Evolutionary conservation across 2,329 filamentous ascomycete species (phyloP).

Genomic region (Knoxdaviesia proteae): DNA sequence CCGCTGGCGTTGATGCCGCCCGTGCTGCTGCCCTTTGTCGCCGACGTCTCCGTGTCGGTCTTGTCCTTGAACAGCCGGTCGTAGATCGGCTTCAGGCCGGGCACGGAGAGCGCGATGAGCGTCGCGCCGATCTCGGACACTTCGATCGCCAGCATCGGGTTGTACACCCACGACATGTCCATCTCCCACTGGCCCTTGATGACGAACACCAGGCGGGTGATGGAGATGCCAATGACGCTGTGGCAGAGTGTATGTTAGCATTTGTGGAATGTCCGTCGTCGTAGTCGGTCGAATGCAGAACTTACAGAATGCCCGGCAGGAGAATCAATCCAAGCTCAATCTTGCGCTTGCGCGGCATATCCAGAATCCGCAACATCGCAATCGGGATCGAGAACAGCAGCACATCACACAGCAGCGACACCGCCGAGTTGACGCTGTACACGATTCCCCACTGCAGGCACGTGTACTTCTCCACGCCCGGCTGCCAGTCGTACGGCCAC

Average conservation of each 20-base stretch:
- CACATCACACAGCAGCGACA: constrained; percentile 27
- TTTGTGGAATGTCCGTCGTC: too few species aligned
- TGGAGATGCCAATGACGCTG: constrained; percentile 27
- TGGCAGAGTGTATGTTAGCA: too few species aligned
- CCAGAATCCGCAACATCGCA: constrained; percentile 22
- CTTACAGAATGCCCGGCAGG: constrained; percentile 26
- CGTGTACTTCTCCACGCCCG: constrained; percentile 15
- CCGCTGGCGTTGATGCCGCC: constrained; percentile 8
- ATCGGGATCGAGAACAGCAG: constrained; percentile 27
- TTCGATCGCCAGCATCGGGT: constrained; percentile 26
- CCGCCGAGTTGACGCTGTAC: constrained; percentile 26
- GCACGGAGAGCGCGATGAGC: constrained; percentile 26
- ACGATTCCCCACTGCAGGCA: constrained; percentile 29
- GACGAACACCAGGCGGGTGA: constrained; percentile 23
- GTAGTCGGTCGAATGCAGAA: constrained; percentile 2
- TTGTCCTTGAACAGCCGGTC: constrained; percentile 13
- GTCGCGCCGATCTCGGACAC: constrained; percentile 28
- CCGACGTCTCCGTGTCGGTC: constrained; percentile 5
- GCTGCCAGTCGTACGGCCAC: constrained; percentile 29
- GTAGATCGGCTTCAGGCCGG: constrained; percentile 25
- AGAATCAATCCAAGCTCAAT: constrained; percentile 25
- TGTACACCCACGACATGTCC: constrained; percentile 29
- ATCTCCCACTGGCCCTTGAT: constrained; percentile 23
- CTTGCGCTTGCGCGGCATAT: constrained; percentile 21
- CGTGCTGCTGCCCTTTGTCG: constrained; percentile 2